phyloP scores from a whole-genome alignment of 2,329 filamentous ascomycete species.

The Neonectria magnoliae region DNA sequence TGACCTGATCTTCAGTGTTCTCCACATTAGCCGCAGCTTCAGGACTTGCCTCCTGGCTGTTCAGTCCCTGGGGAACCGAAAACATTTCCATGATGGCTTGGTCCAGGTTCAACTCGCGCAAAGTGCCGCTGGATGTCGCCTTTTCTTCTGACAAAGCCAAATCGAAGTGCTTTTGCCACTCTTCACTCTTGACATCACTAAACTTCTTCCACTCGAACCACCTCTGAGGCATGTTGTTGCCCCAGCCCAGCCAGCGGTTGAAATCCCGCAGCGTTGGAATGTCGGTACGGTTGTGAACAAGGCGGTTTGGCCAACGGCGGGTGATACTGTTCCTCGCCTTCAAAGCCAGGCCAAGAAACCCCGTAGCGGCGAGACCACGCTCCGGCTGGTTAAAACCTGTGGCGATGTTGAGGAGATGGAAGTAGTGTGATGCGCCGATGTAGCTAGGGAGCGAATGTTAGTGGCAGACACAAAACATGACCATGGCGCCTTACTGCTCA shows the following conservation, averaged over 20 bases:
- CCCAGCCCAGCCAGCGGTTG: constrained; percentile 39
- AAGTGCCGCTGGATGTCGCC: not conserved
- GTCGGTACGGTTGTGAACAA: constrained; percentile 24
- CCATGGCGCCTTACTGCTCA: constrained; percentile 20
- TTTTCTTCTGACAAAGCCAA: constrained; percentile 2
- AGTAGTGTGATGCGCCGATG: constrained; percentile 14
- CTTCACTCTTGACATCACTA: constrained; percentile 12
- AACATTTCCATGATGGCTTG: not conserved
- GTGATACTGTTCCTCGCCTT: constrained; percentile 36
- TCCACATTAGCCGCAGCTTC: not conserved
- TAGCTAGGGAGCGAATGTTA: constrained; percentile 7
- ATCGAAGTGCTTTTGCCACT: not conserved
- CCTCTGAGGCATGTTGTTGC: constrained; percentile 28
- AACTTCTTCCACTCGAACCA: constrained; percentile 44
- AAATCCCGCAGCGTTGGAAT: constrained; percentile 29
- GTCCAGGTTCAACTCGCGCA: not conserved
- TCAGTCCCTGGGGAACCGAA: too few species aligned
- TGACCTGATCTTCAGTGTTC: not conserved
- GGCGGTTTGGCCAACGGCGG: constrained; percentile 37
- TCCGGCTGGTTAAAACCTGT: not conserved
- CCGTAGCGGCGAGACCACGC: constrained; percentile 17
- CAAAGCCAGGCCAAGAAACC: constrained; percentile 32
- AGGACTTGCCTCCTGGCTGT: not conserved
- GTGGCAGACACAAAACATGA: not conserved
- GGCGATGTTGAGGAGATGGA: not conserved